A percentile compares a stretch with the other conserved stretches of the same genome.
Conservation (phyloP, 805 yeast species). For the Starmerella powellii region DNA sequence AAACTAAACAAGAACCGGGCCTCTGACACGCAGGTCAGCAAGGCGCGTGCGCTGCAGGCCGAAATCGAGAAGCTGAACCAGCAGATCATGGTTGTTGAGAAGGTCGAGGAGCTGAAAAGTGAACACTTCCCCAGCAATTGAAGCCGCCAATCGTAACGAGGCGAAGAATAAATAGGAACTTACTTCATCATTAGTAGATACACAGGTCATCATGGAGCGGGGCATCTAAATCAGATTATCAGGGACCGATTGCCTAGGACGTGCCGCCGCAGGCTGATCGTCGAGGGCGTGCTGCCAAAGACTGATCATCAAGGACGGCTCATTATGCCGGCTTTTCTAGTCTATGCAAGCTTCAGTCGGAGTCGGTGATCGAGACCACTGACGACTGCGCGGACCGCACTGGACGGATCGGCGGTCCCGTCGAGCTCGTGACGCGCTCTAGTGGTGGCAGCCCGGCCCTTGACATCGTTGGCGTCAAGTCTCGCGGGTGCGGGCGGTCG, state of each 20-base stretch:
- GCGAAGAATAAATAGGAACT: too few relatives aligned
- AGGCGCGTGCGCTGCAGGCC: conserved; percentile 10
- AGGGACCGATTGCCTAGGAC: too few relatives aligned
- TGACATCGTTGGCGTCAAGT: neutral
- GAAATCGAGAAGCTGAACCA: conserved; percentile 61
- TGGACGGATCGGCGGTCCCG: conserved; percentile 18
- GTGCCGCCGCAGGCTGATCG: too few relatives aligned
- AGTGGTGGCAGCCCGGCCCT: conserved; percentile 14
- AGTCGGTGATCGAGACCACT: conserved; percentile 22
- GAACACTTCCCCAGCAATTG: neutral
- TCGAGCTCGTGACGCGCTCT: conserved; percentile 18
- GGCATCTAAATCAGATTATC: too few relatives aligned
- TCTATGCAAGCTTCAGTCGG: conserved; percentile 17
- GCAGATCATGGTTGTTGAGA: conserved; percentile 52
- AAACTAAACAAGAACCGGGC: conserved; percentile 2
- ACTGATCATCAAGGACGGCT: too few relatives aligned
- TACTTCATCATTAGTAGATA: too few relatives aligned
- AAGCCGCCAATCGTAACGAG: neutral
- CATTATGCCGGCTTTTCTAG: too few relatives aligned
- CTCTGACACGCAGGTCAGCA: neutral
- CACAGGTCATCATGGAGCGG: too few relatives aligned
- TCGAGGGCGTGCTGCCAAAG: too few relatives aligned
- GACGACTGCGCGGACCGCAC: conserved; percentile 22
- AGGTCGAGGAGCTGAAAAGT: conserved; percentile 2
- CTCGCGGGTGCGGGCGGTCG: conserved; percentile 19